phyloP scores from a whole-genome alignment of 805 yeast genomes.

The Pichia deserticola region DNA sequence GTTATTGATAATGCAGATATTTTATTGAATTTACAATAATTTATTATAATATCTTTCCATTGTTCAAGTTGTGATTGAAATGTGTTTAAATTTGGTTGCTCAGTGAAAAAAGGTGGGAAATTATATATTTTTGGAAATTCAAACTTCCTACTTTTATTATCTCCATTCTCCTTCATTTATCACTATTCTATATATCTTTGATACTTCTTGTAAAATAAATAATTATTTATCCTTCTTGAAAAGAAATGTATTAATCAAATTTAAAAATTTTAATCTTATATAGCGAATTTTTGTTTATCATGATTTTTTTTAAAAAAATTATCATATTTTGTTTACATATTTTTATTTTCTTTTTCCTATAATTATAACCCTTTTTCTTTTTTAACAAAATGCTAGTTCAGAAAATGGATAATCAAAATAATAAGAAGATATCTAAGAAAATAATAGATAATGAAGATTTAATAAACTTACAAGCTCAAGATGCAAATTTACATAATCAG shows the following conservation, averaged over 20 bases:
- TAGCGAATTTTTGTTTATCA: too few species aligned
- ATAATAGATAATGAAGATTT: neutral
- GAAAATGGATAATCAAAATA: neutral
- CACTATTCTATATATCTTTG: too few species aligned
- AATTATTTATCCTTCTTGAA: too few species aligned
- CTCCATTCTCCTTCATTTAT: neutral
- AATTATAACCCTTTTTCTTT: too few species aligned
- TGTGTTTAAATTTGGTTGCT: slow-evolving; percentile 77
- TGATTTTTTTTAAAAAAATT: too few species aligned
- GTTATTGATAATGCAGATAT: slow-evolving; percentile 45
- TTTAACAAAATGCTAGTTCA: too few species aligned
- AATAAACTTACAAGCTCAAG: neutral
- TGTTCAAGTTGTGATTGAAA: slow-evolving; percentile 69
- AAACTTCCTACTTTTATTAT: neutral
- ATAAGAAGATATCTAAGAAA: neutral
- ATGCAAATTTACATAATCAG: neutral
- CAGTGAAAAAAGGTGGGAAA: slow-evolving; percentile 89
- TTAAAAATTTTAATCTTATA: too few species aligned
- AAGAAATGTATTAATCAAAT: too few species aligned
- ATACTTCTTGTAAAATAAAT: too few species aligned
- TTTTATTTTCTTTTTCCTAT: too few species aligned
- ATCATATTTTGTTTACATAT: too few species aligned
- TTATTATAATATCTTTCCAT: slow-evolving; percentile 63
- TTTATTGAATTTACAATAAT: slow-evolving; percentile 49
- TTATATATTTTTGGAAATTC: slow-evolving; percentile 46